phyloP scores from a whole-genome alignment of 2,329 filamentous ascomycete genomes.

The Diaporthe destruens region DNA sequence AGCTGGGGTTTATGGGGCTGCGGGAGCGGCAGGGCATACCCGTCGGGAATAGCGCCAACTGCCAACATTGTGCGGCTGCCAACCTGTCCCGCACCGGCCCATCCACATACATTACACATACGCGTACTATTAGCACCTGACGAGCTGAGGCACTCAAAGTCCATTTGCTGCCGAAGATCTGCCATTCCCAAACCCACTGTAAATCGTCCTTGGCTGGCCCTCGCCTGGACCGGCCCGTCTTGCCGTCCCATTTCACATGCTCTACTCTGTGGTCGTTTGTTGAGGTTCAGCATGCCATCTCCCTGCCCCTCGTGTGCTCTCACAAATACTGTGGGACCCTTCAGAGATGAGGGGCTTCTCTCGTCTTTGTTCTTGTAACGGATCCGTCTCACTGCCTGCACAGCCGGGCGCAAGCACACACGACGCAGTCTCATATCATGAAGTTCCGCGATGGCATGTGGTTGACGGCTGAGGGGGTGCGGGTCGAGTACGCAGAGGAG shows the following conservation, averaged over 20 bases:
- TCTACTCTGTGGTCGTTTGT: conserved; percentile 28
- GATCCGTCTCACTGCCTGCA: background rate
- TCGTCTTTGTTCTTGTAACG: too few species aligned
- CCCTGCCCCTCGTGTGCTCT: background rate
- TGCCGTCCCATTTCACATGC: conserved; percentile 45
- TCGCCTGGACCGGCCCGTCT: conserved; percentile 41
- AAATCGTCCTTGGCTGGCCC: background rate
- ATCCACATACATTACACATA: background rate
- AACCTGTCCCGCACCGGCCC: background rate
- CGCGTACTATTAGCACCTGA: conserved; percentile 2
- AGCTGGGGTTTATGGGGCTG: background rate
- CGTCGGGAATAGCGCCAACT: conserved; percentile 17
- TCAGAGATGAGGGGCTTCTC: conserved; percentile 12
- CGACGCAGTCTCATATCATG: conserved; percentile 53
- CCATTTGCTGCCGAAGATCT: conserved; percentile 34
- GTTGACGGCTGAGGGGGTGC: conserved; percentile 71
- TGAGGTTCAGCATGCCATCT: conserved; percentile 39
- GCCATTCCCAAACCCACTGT: conserved; percentile 32
- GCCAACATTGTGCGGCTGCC: background rate
- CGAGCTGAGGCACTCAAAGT: background rate
- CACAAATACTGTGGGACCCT: background rate
- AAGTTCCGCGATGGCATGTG: conserved; percentile 77
- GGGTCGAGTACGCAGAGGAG: conserved; percentile 75
- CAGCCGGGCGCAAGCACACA: background rate
- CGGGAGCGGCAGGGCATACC: conserved; percentile 1